These are phyloP conservation scores for Cyamopsis tetragonoloba DNA, from an alignment of 306 rosid genomes.

Conservation along the genomic window DNA sequence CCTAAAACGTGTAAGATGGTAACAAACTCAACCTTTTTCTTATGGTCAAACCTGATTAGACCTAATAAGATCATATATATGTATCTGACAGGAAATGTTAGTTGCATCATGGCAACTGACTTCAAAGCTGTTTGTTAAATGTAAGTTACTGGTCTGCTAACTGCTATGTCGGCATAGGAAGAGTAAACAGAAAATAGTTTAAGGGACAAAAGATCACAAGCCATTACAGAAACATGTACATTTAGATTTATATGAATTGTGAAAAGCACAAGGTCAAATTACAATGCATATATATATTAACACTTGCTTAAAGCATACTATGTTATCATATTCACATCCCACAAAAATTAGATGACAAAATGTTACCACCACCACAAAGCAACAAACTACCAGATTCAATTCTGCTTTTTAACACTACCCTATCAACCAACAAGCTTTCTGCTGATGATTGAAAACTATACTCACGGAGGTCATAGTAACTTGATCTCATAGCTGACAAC, in stretches of 20 bases:
- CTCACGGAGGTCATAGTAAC: slow-evolving; percentile 33
- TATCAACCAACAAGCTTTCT: slow-evolving; percentile 54
- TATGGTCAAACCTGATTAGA: too few relatives aligned
- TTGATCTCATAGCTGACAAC: slow-evolving; percentile 30
- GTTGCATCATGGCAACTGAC: too few relatives aligned
- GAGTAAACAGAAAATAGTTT: neutral
- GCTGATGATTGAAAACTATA: slow-evolving; percentile 39
- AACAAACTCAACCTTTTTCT: too few relatives aligned
- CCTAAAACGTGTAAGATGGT: too few relatives aligned
- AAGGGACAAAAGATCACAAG: neutral
- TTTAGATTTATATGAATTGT: neutral
- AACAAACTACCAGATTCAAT: slow-evolving; percentile 60
- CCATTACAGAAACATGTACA: neutral
- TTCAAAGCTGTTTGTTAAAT: too few relatives aligned
- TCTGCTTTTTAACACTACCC: slow-evolving; percentile 45
- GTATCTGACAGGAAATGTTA: too few relatives aligned
- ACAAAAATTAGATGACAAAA: slow-evolving; percentile 24
- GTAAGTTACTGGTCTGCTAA: too few relatives aligned
- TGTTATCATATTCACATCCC: slow-evolving; percentile 18
- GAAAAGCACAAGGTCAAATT: slow-evolving; percentile 10
- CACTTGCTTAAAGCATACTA: neutral
- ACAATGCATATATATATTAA: neutral
- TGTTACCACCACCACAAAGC: slow-evolving; percentile 48
- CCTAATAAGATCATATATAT: too few relatives aligned
- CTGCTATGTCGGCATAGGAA: too few relatives aligned